phyloP scores from a whole-genome alignment of 1,284 basidiomycete genomes.

The Malassezia nana region DNA sequence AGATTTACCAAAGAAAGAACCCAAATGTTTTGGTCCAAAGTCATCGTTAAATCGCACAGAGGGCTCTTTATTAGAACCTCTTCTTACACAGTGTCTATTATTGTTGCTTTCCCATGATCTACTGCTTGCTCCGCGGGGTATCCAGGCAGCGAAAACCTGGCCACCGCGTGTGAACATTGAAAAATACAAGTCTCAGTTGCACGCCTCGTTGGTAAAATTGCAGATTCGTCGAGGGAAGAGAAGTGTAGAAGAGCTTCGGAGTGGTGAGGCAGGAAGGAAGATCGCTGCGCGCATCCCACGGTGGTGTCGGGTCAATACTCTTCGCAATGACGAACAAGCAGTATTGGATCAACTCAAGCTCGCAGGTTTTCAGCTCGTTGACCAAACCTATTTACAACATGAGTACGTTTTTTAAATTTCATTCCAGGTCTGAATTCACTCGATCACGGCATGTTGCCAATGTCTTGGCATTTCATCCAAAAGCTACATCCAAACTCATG shows the following conservation, averaged over 20 bases:
- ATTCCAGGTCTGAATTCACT: constrained; percentile 40
- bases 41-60: background rate
- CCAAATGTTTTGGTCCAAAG: constrained; percentile 17
- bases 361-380: constrained; percentile 25
- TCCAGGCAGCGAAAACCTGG: constrained; percentile 36
- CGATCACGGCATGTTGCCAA: constrained; percentile 59
- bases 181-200: constrained; percentile 76
- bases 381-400: constrained; percentile 21
- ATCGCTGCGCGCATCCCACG: constrained; percentile 31
- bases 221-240: constrained; percentile 56
- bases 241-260: constrained; percentile 28
- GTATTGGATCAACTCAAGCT: constrained; percentile 56
- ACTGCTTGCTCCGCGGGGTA: constrained; percentile 29
- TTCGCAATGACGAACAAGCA: constrained; percentile 46
- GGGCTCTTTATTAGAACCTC: background rate
- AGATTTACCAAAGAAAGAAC: constrained; percentile 21
- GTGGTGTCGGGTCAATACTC: constrained; percentile 39
- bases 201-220: constrained; percentile 69
- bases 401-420: constrained; percentile 37
- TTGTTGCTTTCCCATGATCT: constrained; percentile 41
- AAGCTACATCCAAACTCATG: constrained; percentile 31
- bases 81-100: constrained; percentile 19
- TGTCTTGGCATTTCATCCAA: constrained; percentile 66
- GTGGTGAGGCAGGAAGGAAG: constrained; percentile 22
- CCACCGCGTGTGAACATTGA: constrained; percentile 30